Base-by-base conservation (phyloP, 208 protist species). In the Ichthyophonus hoferi region DNA sequence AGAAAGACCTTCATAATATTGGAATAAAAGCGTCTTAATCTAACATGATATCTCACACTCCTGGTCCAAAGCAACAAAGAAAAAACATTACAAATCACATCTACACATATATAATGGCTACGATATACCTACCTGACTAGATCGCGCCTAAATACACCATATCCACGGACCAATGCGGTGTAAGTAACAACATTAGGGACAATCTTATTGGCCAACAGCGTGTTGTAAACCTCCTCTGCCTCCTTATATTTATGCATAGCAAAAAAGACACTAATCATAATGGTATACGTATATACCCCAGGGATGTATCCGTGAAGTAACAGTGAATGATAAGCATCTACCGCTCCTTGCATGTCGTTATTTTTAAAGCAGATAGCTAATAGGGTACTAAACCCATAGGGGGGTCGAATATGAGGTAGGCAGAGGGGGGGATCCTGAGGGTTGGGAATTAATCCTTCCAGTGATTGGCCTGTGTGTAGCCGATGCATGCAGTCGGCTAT, bases 191-290 rank as follows among this genome's bases (percentile, higher is more conserved):
- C 50, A 67, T 67, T 67, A 67, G 50, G 50, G 24, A 24, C 24
- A n/a, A 67, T 67, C 50, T 24, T 24, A 7, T 67, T 67, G 7
- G 50, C 50, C 7, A 67, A 24, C 50, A 67, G 50, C 50, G 7
- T 7, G 14, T 7, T 67, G 50, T 67, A 67, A 7, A 67, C 50
- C 14, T 67, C 24, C 24, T 67, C 50, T 24, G 50, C 50, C 14
- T 67, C 50, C 14, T 7, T 24, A 67, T 67, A 67, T 67, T 24
- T 7, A 67, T 67, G 50, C 50, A 67, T 67, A 7, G 50, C 50
- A 67, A 67, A 67, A 67, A 67, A 67, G 14, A 67, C 50, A 67
- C 50, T 67, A n/a, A 67, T 67, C 50, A 67, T 67, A 67, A 67
- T 24, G 7, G 50, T 67, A 67, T 67, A 67, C 7, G 14, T 67